phyloP scores from a whole-genome alignment of 1,284 basidiomycete genomes.

The Cutaneotrichosporon sp. region DNA sequence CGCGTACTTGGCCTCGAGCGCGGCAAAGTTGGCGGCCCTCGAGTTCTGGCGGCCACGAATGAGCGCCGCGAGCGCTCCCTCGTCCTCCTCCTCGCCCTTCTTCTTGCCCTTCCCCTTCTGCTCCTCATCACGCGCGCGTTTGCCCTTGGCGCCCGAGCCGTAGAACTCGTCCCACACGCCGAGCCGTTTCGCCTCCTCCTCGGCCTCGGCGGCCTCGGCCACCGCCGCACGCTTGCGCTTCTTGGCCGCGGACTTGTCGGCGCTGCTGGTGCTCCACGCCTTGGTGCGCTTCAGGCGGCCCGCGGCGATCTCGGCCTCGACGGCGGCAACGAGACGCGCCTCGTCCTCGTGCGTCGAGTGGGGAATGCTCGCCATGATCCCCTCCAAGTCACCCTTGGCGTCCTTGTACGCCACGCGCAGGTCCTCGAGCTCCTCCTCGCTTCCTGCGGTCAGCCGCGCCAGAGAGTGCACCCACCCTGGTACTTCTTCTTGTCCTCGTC shows the following conservation, averaged over 20 bases:
- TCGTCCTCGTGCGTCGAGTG: slow-evolving; percentile 82
- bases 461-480: slow-evolving; percentile 66
- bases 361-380: slow-evolving; percentile 79
- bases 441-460: background rate
- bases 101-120: slow-evolving; percentile 54
- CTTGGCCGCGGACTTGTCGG: slow-evolving; percentile 73
- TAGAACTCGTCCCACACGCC: slow-evolving; percentile 97
- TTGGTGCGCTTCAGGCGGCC: slow-evolving; percentile 63
- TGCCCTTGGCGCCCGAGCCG: slow-evolving; percentile 71
- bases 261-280: slow-evolving; percentile 66
- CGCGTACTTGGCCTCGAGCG: slow-evolving; percentile 76
- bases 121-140: slow-evolving; percentile 61
- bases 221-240: slow-evolving; percentile 71
- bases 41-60: slow-evolving; percentile 73
- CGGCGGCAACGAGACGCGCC: slow-evolving; percentile 69
- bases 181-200: slow-evolving; percentile 78
- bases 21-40: slow-evolving; percentile 70
- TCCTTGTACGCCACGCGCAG: slow-evolving; percentile 70
- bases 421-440: slow-evolving; percentile 62
- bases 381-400: slow-evolving; percentile 68
- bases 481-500: slow-evolving; percentile 90
- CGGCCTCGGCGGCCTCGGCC: slow-evolving; percentile 81
- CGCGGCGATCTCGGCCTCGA: slow-evolving; percentile 66
- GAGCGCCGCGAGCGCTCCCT: slow-evolving; percentile 71
- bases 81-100: slow-evolving; percentile 61